A percentile compares a stretch with the other conserved stretches of the same genome.
phyloP scores from a whole-genome alignment of 164 flowering plant species.

The Sedum album region DNA sequence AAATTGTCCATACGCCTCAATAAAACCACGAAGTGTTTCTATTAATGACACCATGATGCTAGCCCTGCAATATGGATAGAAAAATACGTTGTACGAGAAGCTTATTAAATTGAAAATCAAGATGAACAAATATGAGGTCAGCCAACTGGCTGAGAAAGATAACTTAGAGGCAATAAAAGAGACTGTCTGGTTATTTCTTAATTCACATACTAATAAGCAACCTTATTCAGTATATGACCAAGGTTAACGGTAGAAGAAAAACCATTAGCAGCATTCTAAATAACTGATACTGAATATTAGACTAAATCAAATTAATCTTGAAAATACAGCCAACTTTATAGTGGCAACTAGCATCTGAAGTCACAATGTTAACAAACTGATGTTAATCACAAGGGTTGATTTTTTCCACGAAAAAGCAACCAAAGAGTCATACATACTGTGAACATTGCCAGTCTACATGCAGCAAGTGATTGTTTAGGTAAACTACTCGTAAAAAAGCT shows the following conservation, averaged over 20 bases:
- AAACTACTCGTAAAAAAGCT: no score
- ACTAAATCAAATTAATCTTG: background rate
- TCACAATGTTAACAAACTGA: background rate
- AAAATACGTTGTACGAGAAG: background rate
- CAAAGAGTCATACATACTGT: no score
- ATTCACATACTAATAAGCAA: no score
- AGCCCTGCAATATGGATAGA: constrained; percentile 48
- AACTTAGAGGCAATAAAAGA: background rate
- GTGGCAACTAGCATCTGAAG: background rate
- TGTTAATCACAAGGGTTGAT: background rate
- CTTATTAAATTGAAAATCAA: background rate
- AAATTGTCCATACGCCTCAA: constrained; percentile 34
- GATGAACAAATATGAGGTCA: background rate
- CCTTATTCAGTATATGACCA: background rate
- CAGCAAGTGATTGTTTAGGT: no score
- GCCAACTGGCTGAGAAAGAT: background rate
- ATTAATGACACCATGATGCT: constrained; percentile 42
- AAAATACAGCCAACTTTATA: background rate
- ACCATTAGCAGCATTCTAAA: background rate
- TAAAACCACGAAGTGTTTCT: constrained; percentile 63
- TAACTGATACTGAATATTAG: background rate
- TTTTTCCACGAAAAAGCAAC: background rate
- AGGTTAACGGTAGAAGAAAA: background rate
- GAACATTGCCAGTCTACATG: background rate
- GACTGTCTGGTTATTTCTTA: background rate